phyloP scores from a whole-genome alignment of 805 yeast species.

The Candida chauliodis region DNA sequence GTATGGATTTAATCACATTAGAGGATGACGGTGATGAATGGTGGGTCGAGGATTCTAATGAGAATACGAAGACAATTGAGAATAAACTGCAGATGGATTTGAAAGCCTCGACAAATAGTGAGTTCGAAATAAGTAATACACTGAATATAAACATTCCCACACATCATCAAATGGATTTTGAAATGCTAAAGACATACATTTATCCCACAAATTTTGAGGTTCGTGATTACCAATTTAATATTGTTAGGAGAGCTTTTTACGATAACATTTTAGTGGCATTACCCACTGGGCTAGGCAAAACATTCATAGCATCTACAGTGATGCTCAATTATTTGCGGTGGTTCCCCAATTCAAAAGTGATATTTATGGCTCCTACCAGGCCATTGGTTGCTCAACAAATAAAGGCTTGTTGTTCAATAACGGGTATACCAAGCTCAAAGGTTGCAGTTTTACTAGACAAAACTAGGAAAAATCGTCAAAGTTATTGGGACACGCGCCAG shows the following conservation, averaged over 20 bases:
- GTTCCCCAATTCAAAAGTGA: slow-evolving; percentile 74
- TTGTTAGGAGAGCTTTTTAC: slow-evolving; percentile 67
- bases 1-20: background rate
- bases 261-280: slow-evolving; percentile 81
- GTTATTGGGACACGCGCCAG: slow-evolving; percentile 72
- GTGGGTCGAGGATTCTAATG: background rate
- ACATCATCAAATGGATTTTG: slow-evolving; percentile 23
- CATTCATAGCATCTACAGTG: slow-evolving; percentile 91
- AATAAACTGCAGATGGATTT: no score
- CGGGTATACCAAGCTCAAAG: slow-evolving; percentile 74
- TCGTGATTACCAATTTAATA: slow-evolving; percentile 85
- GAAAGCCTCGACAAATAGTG: no score
- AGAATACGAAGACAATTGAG: background rate
- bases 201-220: slow-evolving; percentile 85
- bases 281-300: slow-evolving; percentile 97
- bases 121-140: no score
- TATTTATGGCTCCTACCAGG: slow-evolving; percentile 95
- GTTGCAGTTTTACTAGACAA: slow-evolving; percentile 77
- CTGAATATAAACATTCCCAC: slow-evolving; percentile 14
- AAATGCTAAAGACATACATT: slow-evolving; percentile 41
- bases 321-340: slow-evolving; percentile 88
- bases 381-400: slow-evolving; percentile 97
- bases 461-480: slow-evolving; percentile 55
- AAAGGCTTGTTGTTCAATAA: slow-evolving; percentile 82
- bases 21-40: slow-evolving; percentile 1